Conservation (phyloP, 352 stramenopile genomes). For the Vaucheria bursata region DNA sequence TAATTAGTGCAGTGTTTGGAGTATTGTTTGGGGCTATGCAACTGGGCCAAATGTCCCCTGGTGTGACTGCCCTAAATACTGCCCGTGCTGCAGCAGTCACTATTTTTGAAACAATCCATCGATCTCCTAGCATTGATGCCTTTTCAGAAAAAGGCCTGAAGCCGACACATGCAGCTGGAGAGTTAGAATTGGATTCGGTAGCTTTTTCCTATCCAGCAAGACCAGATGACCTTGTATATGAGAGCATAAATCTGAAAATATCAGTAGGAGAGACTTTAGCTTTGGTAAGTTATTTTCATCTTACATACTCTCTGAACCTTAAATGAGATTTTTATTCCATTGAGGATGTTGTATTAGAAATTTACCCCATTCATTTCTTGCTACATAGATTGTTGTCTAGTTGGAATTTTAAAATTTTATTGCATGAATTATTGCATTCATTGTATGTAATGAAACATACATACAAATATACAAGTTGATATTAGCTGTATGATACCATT, state of each 20-base stretch:
- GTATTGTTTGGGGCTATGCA: conserved; percentile 50
- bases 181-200: conserved; percentile 45
- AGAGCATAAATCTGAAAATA: conserved; percentile 50
- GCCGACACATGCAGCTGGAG: conserved; percentile 14
- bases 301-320: background rate
- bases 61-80: conserved; percentile 44
- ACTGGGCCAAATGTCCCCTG: conserved; percentile 49
- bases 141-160: conserved; percentile 14
- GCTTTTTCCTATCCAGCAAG: conserved; percentile 53
- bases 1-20: conserved; percentile 49
- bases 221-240: conserved; percentile 50
- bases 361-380: background rate
- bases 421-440: background rate
- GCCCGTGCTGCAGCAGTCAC: conserved; percentile 45
- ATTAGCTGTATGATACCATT: background rate
- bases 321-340: too few relatives aligned
- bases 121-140: conserved; percentile 49
- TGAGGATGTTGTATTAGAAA: background rate
- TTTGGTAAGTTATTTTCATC: conserved; percentile 54
- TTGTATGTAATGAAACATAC: background rate
- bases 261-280: conserved; percentile 50
- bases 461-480: background rate
- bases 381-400: background rate
- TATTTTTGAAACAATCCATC: conserved; percentile 47
- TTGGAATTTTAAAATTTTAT: background rate